Percentiles rank a stretch among this genome's conserved stretches.
Evolutionary conservation across 2,329 filamentous ascomycete genomes (phyloP).

Genomic region (Verticillium albo-atrum): DNA sequence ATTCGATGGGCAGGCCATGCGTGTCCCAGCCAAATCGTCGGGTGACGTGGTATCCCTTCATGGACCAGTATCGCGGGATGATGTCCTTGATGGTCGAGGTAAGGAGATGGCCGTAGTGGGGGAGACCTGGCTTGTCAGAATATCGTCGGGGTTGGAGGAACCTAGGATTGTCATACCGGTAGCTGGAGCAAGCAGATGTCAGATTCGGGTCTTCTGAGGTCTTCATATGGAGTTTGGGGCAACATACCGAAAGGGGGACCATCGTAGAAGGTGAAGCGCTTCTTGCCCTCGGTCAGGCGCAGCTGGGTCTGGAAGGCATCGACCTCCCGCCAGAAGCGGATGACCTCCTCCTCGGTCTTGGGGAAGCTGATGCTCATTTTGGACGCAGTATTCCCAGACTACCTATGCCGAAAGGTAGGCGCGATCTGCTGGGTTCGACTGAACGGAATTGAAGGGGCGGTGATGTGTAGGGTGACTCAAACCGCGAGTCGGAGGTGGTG

Average conservation of each 20-base stretch:
- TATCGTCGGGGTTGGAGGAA: neutral
- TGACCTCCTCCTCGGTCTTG: constrained; percentile 80
- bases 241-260: constrained; percentile 59
- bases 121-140: constrained; percentile 47
- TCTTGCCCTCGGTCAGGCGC: constrained; percentile 69
- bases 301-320: constrained; percentile 86
- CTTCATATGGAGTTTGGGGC: neutral
- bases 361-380: constrained; percentile 87
- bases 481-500: neutral
- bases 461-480: constrained; percentile 1
- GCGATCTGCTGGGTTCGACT: neutral
- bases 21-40: constrained; percentile 93
- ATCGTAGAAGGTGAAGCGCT: constrained; percentile 93
- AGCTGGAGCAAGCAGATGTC: neutral
- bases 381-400: neutral
- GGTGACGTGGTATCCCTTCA: constrained; percentile 92
- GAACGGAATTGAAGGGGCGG: neutral
- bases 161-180: neutral
- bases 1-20: constrained; percentile 90
- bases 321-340: constrained; percentile 86
- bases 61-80: constrained; percentile 93
- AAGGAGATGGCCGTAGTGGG: constrained; percentile 69
- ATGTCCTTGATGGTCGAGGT: constrained; percentile 97
- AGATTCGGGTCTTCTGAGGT: neutral
- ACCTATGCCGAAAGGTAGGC: neutral